Percentiles rank a stretch among this genome's conserved stretches.
Evolutionary conservation across 306 rosid genomes (phyloP).

Genomic region (Sechiopsis laciniata): DNA sequence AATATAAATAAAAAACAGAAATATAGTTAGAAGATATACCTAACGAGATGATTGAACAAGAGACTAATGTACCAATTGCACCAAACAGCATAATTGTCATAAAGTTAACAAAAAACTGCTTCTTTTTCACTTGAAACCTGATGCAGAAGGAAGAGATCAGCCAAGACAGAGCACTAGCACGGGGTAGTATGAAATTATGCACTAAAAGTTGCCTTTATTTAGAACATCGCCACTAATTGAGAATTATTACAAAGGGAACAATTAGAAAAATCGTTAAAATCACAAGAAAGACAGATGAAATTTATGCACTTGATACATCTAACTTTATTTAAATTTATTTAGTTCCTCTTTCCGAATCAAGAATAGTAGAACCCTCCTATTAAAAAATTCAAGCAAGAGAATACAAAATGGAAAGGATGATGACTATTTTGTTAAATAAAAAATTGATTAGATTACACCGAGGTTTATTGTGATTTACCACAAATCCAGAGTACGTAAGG

Average conservation of each 20-base stretch:
- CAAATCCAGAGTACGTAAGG: neutral
- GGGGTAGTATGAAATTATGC: neutral
- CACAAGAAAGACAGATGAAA: neutral
- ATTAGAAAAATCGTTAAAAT: neutral
- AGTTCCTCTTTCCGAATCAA: neutral
- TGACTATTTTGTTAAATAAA: neutral
- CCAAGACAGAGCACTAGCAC: neutral
- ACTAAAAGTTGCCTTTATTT: neutral
- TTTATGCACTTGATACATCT: neutral
- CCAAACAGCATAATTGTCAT: constrained; percentile 78
- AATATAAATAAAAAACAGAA: neutral
- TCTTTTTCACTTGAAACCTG: constrained; percentile 99
- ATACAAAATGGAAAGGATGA: neutral
- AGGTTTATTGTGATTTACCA: neutral
- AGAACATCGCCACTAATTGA: neutral
- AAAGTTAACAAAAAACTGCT: constrained; percentile 84
- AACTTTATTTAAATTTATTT: neutral
- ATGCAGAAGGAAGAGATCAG: constrained; percentile 21
- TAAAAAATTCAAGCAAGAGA: neutral
- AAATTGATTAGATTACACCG: neutral
- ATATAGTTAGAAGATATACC: constrained; percentile 45
- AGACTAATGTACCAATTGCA: constrained; percentile 84
- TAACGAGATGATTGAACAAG: constrained; percentile 58
- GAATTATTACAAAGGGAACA: neutral
- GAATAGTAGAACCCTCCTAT: neutral